Conservation (phyloP, 331 rosid genomes). For the Malus hybrid region DNA sequence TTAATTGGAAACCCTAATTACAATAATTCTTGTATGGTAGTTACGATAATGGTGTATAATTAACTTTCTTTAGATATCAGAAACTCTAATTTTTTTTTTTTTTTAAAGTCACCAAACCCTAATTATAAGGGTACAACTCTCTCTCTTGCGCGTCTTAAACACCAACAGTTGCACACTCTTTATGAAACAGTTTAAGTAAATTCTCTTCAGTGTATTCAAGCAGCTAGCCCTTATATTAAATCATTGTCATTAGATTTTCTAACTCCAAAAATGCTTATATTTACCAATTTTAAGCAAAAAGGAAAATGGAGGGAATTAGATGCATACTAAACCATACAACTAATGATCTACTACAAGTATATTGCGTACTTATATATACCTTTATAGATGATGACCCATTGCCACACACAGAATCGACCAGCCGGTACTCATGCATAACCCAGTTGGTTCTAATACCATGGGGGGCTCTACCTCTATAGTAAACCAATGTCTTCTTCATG, state of each 20-base stretch:
- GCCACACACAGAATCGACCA: conserved; percentile 36
- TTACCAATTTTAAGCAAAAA: no score
- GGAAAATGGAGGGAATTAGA: no score
- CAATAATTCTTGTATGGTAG: background rate
- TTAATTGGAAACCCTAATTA: background rate
- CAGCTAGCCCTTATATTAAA: background rate
- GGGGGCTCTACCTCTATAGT: conserved; percentile 91
- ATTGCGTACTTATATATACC: conserved; percentile 29
- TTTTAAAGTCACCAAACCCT: background rate
- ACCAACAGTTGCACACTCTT: background rate
- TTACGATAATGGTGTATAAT: background rate
- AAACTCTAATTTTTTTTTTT: background rate
- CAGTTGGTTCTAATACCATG: conserved; percentile 94
- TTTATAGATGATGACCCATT: conserved; percentile 50
- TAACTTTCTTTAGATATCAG: background rate
- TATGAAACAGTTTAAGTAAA: background rate
- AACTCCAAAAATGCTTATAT: no score
- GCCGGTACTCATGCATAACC: conserved; percentile 98
- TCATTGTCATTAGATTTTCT: background rate
- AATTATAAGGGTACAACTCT: background rate
- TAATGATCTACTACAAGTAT: background rate
- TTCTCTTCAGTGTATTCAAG: background rate
- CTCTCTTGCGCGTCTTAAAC: background rate
- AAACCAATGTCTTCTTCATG: conserved; percentile 96
- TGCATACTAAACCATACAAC: background rate